These are phyloP conservation scores for Boletus vermiculosoides DNA, from an alignment of 768 basidiomycete species.

Conservation along the genomic window DNA sequence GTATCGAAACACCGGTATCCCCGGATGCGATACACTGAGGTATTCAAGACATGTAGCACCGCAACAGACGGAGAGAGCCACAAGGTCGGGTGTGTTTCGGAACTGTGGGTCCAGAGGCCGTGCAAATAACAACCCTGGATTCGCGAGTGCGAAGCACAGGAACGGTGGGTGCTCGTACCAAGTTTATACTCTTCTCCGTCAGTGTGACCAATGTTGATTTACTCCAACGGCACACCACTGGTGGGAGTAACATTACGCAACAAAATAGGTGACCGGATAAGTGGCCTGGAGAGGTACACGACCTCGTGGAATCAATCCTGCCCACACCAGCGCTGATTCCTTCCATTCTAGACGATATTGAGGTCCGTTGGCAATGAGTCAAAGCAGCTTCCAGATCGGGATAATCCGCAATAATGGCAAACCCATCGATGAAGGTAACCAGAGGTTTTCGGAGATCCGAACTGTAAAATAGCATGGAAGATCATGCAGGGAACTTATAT, in stretches of 20 bases:
- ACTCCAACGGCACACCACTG: slow-evolving; percentile 2
- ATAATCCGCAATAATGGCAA: not conserved
- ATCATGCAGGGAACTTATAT: not conserved
- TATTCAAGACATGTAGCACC: slow-evolving; percentile 6
- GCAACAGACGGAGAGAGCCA: slow-evolving; percentile 14
- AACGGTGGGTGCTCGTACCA: slow-evolving; percentile 4
- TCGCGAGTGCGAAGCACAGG: slow-evolving; percentile 15
- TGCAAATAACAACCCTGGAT: slow-evolving; percentile 19
- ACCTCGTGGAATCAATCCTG: slow-evolving; percentile 23
- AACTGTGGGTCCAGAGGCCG: slow-evolving; percentile 18
- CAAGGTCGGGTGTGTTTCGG: slow-evolving; percentile 13
- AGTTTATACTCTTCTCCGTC: slow-evolving; percentile 6
- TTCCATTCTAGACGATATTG: slow-evolving; percentile 25
- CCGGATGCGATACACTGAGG: slow-evolving; percentile 2
- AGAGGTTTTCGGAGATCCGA: slow-evolving; percentile 7
- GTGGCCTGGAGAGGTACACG: slow-evolving; percentile 9
- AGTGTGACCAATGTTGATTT: slow-evolving; percentile 1
- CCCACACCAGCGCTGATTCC: not conserved
- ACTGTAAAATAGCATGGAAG: not conserved
- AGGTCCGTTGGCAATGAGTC: slow-evolving; percentile 8
- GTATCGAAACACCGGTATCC: slow-evolving; percentile 5
- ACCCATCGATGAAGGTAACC: slow-evolving; percentile 1
- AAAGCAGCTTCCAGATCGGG: slow-evolving; percentile 12
- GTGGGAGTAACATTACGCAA: slow-evolving; percentile 23
- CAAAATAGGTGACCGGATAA: slow-evolving; percentile 2